phyloP scores from a whole-genome alignment of 1,284 basidiomycete genomes.

The Sparassis latifolia region DNA sequence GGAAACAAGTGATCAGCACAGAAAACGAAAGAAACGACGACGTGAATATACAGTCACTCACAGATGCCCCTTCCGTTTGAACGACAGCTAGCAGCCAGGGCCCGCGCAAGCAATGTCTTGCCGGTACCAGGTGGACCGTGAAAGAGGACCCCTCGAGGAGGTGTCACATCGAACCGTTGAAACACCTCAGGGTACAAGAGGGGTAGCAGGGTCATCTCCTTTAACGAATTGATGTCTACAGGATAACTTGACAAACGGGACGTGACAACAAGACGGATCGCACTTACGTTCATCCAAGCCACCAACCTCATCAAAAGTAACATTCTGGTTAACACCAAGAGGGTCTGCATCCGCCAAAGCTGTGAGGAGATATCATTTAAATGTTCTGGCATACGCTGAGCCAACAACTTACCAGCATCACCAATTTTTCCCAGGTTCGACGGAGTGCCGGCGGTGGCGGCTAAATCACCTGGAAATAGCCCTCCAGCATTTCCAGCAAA shows the following conservation, averaged over 20 bases:
- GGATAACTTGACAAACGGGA: background rate
- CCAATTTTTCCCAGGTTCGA: slow-evolving; percentile 80
- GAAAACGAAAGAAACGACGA: background rate
- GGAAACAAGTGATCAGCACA: slow-evolving; percentile 3
- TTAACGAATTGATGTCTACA: slow-evolving; percentile 92
- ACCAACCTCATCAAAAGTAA: slow-evolving; percentile 97
- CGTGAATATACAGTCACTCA: slow-evolving; percentile 32
- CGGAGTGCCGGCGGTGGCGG: slow-evolving; percentile 61
- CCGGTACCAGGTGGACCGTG: slow-evolving; percentile 95
- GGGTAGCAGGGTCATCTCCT: slow-evolving; percentile 98
- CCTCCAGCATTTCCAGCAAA: slow-evolving; percentile 38
- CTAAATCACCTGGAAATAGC: slow-evolving; percentile 53
- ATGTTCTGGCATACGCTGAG: slow-evolving; percentile 2
- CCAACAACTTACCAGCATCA: slow-evolving; percentile 49
- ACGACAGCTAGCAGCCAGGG: slow-evolving; percentile 90
- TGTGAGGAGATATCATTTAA: slow-evolving; percentile 16
- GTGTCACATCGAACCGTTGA: slow-evolving; percentile 91
- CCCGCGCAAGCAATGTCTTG: slow-evolving; percentile 90
- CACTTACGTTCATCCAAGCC: slow-evolving; percentile 87
- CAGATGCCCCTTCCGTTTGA: slow-evolving; percentile 87
- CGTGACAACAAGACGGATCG: background rate
- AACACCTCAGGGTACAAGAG: slow-evolving; percentile 97
- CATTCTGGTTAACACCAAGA: slow-evolving; percentile 87
- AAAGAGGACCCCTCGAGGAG: slow-evolving; percentile 95
- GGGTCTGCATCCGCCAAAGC: slow-evolving; percentile 97